Base-by-base conservation (phyloP, 1,284 basidiomycete species). In the Ustilago xerochloae region DNA sequence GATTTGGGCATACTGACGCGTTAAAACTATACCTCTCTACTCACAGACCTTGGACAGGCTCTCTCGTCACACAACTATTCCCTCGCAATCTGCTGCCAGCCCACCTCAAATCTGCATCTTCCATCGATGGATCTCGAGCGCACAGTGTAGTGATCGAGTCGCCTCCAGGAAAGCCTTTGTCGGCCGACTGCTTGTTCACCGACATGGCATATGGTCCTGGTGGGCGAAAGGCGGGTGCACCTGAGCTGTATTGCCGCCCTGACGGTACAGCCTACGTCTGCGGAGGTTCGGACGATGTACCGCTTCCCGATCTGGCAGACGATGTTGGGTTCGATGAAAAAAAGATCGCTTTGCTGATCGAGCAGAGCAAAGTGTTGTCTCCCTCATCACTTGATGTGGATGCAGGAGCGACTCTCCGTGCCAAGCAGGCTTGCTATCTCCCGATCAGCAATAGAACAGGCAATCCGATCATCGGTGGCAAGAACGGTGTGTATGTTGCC, bases 21-120 rank as follows among this genome's bases (percentile, higher is more conserved):
- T n/a, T n/a, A n/a, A n/a, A n/a, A n/a, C n/a, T n/a, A 22, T 49
- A 16, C 12, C n/a, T 35, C 24, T 32, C n/a, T 32, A 4, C 26
- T 35, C 18, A 22, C 30, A 56, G 94, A 13, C 92, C 93, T 1
- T 97, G 94, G 94, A 93, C 93, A 0, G 88, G 92, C 0, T 80
- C 82, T 45, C 85, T 90, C 8, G 86, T 88, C 38, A 71, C 81
- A 22, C 82, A 86, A 56, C 85, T 91, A 24, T 87, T 90, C 65
- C 87, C 88, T 13, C 63, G 60, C 16, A 64, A 58, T 16, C 58
- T 63, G 12, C 77, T 85, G 13, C 69, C 75, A 4, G 26, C 57
- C 29, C 65, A 73, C 22, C 80, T 86, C 20, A 86, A 86, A 10
- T 77, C 84, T 6, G 82, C 82, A 9, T 59, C 63, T 0, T 58